Evolutionary conservation across 805 yeast species (phyloP).

Genomic region (Schwanniomyces sp.): DNA sequence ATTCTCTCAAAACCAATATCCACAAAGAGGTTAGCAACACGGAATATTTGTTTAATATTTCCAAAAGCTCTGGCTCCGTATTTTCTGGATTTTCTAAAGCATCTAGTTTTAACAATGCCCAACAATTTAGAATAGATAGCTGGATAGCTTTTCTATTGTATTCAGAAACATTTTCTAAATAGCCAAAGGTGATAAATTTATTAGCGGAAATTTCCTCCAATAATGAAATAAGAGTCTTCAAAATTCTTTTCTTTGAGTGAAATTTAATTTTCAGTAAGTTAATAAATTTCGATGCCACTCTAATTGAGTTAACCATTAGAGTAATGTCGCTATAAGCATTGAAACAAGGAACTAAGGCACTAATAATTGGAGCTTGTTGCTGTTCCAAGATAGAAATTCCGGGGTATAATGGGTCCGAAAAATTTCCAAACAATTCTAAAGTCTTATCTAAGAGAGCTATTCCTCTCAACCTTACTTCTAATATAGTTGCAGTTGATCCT

Average conservation of each 20-base stretch:
- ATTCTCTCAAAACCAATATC: conserved; percentile 75
- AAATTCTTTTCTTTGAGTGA: conserved; percentile 48
- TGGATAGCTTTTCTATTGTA: conserved; percentile 52
- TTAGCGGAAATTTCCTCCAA: conserved; percentile 56
- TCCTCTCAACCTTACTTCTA: conserved; percentile 62
- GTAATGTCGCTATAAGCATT: conserved; percentile 67
- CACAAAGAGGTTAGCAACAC: conserved; percentile 70
- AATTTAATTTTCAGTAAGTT: conserved; percentile 44
- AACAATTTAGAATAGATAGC: conserved; percentile 62
- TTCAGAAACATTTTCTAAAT: conserved; percentile 47
- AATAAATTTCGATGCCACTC: conserved; percentile 74
- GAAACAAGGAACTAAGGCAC: conserved; percentile 88
- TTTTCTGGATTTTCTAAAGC: conserved; percentile 18
- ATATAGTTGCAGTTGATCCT: conserved; percentile 73
- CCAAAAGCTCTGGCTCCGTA: conserved; percentile 46
- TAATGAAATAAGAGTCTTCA: conserved; percentile 63
- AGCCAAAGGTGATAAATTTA: conserved; percentile 53
- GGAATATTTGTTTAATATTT: conserved; percentile 55
- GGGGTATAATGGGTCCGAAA: conserved; percentile 71
- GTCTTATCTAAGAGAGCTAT: conserved; percentile 63
- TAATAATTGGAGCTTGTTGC: conserved; percentile 90
- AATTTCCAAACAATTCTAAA: conserved; percentile 57
- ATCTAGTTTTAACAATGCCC: conserved; percentile 61
- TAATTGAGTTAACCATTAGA: conserved; percentile 74
- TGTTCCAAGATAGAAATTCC: conserved; percentile 76